Evolutionary conservation across 352 stramenopile genomes (phyloP), one percentile per base, ranked within the genome.

Genomic region (Globisporangium solare): DNA sequence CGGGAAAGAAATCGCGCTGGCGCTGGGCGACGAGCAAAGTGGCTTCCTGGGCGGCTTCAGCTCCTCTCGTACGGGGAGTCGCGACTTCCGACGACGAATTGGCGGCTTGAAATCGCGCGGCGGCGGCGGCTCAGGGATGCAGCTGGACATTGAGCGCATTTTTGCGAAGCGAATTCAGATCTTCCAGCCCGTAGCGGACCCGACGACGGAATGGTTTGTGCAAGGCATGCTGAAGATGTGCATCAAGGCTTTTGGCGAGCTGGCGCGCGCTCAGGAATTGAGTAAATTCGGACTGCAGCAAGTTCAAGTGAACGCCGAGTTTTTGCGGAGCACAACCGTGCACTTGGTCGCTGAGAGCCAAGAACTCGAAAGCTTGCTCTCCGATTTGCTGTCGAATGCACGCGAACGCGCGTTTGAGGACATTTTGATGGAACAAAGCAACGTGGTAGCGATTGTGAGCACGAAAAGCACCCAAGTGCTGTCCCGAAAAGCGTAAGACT

Each of bases 61-160:
- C 42, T 79, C 27, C 27, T 35, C 64, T 18, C 80, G 75, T 14
- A 81, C 71, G 0, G 58, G 60, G 15, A 88, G 74, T 51, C 74
- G 76, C 3, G 84, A 92, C 32, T 85, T 89, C 42, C 76, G 82
- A 8, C 75, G 80, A 24, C 79, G 74, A 24, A 71, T 77, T 11
- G 83, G 75, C 54, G 70, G 64, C 0, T 46, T 89, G 15, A 68
- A 70, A n/a, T 89, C 80, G 35, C 73, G 81, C 39, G 77, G 74
- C 12, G 74, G 64, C 20, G 68, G 59, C 22, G 73, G 69, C 20
- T 74, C 58, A 0, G 79, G 71, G 6, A 92, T 92, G 77, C 76
- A 86, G 24, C 60, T 90, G 27, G 76, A 94, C 50, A 76, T 94
- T 42, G 80, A 88, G 61, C 77, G 82, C n/a, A 86, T 94, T n/a